Evolutionary conservation across 768 basidiomycete species (phyloP), one percentile per base, ranked within the genome.

Genomic region (Serpula lacrymans): DNA sequence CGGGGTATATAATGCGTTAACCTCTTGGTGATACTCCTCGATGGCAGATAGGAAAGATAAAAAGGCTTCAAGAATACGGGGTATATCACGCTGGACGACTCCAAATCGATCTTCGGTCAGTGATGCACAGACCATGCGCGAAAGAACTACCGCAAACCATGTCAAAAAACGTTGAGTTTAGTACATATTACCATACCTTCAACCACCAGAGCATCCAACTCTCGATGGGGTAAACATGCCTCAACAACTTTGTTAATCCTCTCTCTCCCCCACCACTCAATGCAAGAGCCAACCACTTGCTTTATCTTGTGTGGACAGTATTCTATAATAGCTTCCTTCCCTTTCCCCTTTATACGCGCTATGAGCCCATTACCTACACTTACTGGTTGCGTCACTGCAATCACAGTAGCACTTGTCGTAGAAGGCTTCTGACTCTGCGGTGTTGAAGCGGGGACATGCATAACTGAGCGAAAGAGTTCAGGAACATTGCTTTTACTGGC

Each of bases 31-130:
- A 43, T 82, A 82, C 22, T 72, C 72, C 49, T 91, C 88, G 14
- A 90, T 59, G 1, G 78, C 84, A 1, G 60, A 55, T 14, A 89
- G 69, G 65, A 83, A 85, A 0, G 74, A 73, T 10, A 85, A 56
- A 48, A 92, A 65, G 0, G 84, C 84, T 58, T 94, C 90, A 3
- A 94, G 58, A 21, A 90, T 79, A 44, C 78, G 80, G 0, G 89
- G 84, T 14, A 90, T 87, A 54, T 93, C 91, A 9, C 85, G 71
- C 57, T 93, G 91, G 10, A 91, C 87, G 24, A 82, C 76, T 16
- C 90, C 90, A 53, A 83, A 91, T 14, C 74, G 71, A 63, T 94
- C 90, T 58, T 92, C 91, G 1, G 70, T 68, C 11, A 93, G 64
- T 4, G 90, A 92, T 0, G 82, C 78, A 43, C 80, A 84, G 6